These are phyloP conservation scores for Pichia sporocuriosa DNA, from an alignment of 805 yeast genomes.

Conservation along the genomic window DNA sequence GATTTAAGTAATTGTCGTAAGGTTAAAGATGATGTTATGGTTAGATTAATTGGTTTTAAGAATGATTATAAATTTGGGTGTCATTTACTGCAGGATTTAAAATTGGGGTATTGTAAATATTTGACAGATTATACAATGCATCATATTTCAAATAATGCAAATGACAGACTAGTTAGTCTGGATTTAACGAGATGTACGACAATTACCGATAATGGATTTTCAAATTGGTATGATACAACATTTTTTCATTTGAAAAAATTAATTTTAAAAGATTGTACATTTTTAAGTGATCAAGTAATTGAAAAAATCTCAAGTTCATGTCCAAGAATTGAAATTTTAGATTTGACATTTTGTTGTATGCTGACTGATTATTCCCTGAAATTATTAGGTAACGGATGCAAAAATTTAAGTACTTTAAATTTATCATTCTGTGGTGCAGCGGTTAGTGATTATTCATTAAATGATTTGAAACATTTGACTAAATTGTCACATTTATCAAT, in stretches of 20 bases:
- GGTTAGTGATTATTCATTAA: conserved; percentile 63
- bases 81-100: conserved; percentile 44
- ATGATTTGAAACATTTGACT: conserved; percentile 51
- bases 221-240: conserved; percentile 52
- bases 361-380: conserved; percentile 64
- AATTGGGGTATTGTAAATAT: conserved; percentile 70
- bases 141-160: conserved; percentile 55
- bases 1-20: conserved; percentile 70
- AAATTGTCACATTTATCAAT: conserved; percentile 43
- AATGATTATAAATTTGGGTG: conserved; percentile 41
- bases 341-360: conserved; percentile 70
- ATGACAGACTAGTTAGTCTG: conserved; percentile 45
- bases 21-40: conserved; percentile 64
- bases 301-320: conserved; percentile 57
- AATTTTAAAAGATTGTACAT: conserved; percentile 66
- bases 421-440: conserved; percentile 75
- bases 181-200: conserved; percentile 72
- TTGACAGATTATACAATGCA: conserved; percentile 62
- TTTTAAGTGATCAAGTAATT: conserved; percentile 59
- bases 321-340: conserved; percentile 47
- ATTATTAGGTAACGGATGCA: conserved; percentile 61
- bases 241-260: conserved; percentile 49
- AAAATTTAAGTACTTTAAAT: conserved; percentile 43
- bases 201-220: conserved; percentile 68
- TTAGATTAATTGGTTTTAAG: conserved; percentile 57